A percentile compares a stretch with the other conserved stretches of the same genome.
Evolutionary conservation across 2,329 filamentous ascomycete genomes (phyloP).

Genomic region (Aspergillus neotritici): DNA sequence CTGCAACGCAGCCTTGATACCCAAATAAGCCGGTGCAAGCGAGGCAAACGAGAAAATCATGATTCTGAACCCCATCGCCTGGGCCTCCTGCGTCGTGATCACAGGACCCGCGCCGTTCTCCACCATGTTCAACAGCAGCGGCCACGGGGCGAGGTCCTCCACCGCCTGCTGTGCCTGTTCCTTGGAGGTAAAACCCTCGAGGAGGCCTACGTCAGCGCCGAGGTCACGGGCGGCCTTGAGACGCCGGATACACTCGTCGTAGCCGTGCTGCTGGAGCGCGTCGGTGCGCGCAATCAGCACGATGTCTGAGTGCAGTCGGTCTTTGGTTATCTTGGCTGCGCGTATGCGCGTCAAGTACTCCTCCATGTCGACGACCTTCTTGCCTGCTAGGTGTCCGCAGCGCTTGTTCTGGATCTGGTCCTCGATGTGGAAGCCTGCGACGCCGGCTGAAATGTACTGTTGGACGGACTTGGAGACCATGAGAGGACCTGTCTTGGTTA

Average conservation of each 20-base stretch:
- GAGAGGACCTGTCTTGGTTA: conserved; percentile 30
- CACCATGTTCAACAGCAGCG: conserved; percentile 42
- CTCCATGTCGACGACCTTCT: conserved; percentile 33
- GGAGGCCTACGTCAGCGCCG: conserved; percentile 38
- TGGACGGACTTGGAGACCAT: conserved; percentile 46
- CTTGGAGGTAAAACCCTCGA: conserved; percentile 37
- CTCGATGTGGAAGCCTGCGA: conserved; percentile 54
- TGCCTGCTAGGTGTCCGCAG: conserved; percentile 38
- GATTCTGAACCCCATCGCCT: conserved; percentile 39
- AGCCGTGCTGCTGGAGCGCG: conserved; percentile 33
- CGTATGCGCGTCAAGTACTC: conserved; percentile 33
- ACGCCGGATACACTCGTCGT: conserved; percentile 36
- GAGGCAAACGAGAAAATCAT: conserved; percentile 40
- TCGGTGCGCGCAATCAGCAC: conserved; percentile 43
- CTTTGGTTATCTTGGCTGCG: conserved; percentile 31
- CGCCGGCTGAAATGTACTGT: conserved; percentile 48
- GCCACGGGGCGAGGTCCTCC: conserved; percentile 34
- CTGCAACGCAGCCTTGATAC: conserved; percentile 30
- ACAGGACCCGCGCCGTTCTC: conserved; percentile 37
- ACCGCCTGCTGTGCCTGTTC: conserved; percentile 33
- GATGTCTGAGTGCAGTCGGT: conserved; percentile 35
- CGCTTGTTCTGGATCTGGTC: conserved; percentile 48
- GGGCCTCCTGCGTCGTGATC: conserved; percentile 34
- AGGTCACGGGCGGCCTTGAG: conserved; percentile 34
- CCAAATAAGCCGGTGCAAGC: conserved; percentile 33